Conservation (phyloP, 805 yeast species). For the Helenozyma rhizophorensis region DNA sequence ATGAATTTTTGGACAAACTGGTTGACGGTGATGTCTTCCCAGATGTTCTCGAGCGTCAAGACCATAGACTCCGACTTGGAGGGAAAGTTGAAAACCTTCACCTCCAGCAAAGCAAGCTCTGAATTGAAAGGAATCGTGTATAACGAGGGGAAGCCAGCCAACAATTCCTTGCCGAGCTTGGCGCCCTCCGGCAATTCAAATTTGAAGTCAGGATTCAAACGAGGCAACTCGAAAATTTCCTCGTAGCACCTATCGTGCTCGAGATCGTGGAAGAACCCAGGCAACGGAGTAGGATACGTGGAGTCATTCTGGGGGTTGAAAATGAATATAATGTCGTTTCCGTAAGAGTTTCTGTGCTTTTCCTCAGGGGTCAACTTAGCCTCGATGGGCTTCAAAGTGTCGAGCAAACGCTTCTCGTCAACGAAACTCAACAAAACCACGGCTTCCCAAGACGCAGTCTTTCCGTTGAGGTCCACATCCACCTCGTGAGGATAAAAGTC, state of each 20-base stretch:
- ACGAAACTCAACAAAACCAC: constrained; percentile 91
- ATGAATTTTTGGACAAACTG: constrained; percentile 63
- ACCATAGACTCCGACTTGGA: constrained; percentile 80
- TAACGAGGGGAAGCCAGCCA: constrained; percentile 90
- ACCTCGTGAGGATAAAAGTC: constrained; percentile 91
- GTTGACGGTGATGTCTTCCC: constrained; percentile 52
- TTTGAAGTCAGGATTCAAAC: constrained; percentile 38
- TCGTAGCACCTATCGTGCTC: constrained; percentile 78
- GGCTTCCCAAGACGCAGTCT: constrained; percentile 96
- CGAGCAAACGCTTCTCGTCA: constrained; percentile 70
- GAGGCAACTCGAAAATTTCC: constrained; percentile 48
- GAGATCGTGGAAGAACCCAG: constrained; percentile 72
- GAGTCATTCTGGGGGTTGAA: constrained; percentile 73
- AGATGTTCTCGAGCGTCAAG: constrained; percentile 52
- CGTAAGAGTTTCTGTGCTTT: constrained; percentile 66
- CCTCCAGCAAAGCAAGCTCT: constrained; percentile 55
- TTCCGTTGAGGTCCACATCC: constrained; percentile 87
- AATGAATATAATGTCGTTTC: constrained; percentile 60
- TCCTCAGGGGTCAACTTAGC: constrained; percentile 65
- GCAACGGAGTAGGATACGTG: constrained; percentile 69
- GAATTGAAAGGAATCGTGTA: constrained; percentile 59
- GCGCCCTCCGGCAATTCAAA: constrained; percentile 67
- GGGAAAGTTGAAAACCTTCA: constrained; percentile 79
- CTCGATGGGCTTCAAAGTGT: constrained; percentile 68
- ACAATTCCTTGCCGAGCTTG: constrained; percentile 58